Conservation (phyloP, 768 basidiomycete genomes). For the Boletellus ananiceps region DNA sequence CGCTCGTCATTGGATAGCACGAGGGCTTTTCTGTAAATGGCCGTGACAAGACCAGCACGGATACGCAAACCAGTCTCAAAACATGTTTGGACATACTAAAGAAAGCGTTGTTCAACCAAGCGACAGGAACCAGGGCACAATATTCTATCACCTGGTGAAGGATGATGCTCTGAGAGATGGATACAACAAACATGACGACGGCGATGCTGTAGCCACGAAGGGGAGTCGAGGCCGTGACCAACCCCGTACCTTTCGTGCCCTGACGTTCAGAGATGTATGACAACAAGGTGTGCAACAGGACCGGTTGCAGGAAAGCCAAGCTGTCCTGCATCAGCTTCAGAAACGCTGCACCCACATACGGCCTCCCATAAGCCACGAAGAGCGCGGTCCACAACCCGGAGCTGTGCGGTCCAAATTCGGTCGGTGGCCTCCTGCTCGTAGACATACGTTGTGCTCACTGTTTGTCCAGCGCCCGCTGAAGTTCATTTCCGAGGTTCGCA, state of each 20-base stretch:
- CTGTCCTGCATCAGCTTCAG: conserved; percentile 77
- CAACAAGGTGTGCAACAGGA: conserved; percentile 47
- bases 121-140: no score
- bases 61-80: conserved; percentile 92
- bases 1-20: conserved; percentile 84
- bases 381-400: conserved; percentile 69
- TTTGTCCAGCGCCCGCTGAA: conserved; percentile 60
- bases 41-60: conserved; percentile 79
- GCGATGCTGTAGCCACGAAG: conserved; percentile 76
- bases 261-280: conserved; percentile 81
- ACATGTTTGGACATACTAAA: conserved; percentile 79
- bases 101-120: not conserved
- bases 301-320: conserved; percentile 80
- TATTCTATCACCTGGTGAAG: conserved; percentile 62
- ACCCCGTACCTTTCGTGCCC: conserved; percentile 32
- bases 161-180: conserved; percentile 70
- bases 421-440: not conserved
- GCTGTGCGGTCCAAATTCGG: conserved; percentile 29
- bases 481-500: conserved; percentile 54
- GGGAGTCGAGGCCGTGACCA: conserved; percentile 28
- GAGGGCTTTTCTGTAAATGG: conserved; percentile 78
- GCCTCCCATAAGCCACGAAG: conserved; percentile 71
- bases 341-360: conserved; percentile 55
- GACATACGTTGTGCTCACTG: conserved; percentile 44
- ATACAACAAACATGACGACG: conserved; percentile 72